These are phyloP conservation scores for Rhodamnia rubescens DNA, from an alignment of 345 rosid genomes.

Conservation along the genomic window DNA sequence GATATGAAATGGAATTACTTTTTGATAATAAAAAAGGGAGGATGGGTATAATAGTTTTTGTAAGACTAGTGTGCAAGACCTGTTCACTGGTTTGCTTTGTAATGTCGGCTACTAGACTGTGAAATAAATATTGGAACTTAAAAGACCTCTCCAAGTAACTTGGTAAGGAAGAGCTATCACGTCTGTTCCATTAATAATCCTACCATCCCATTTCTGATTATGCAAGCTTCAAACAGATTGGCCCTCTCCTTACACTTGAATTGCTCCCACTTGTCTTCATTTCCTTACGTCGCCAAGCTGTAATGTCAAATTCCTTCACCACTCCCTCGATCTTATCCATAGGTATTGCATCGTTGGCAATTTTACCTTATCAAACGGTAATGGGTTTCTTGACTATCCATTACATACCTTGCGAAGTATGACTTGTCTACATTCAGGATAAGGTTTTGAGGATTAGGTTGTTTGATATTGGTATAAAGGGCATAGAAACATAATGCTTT, in stretches of 20 bases:
- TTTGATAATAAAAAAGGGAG: neutral
- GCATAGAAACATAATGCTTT: neutral
- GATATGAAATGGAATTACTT: neutral
- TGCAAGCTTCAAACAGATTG: neutral
- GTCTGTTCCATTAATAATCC: neutral
- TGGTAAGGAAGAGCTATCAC: neutral
- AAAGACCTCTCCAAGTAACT: neutral
- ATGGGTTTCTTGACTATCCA: neutral
- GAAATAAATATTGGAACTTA: neutral
- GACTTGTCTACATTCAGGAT: neutral
- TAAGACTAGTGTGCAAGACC: neutral
- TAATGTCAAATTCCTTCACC: neutral
- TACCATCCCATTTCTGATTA: neutral
- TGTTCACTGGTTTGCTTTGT: neutral
- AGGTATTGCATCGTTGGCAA: neutral
- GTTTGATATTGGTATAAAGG: neutral
- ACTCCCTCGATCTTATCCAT: neutral
- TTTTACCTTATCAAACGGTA: neutral
- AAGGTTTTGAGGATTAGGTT: neutral
- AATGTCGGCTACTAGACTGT: neutral
- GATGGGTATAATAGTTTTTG: neutral
- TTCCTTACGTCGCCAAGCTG: neutral
- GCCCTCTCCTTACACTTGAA: neutral
- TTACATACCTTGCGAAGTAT: neutral
- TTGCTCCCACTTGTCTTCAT: neutral